phyloP scores from a whole-genome alignment of 2,329 filamentous ascomycete species.

The Xylariaceae sp. region DNA sequence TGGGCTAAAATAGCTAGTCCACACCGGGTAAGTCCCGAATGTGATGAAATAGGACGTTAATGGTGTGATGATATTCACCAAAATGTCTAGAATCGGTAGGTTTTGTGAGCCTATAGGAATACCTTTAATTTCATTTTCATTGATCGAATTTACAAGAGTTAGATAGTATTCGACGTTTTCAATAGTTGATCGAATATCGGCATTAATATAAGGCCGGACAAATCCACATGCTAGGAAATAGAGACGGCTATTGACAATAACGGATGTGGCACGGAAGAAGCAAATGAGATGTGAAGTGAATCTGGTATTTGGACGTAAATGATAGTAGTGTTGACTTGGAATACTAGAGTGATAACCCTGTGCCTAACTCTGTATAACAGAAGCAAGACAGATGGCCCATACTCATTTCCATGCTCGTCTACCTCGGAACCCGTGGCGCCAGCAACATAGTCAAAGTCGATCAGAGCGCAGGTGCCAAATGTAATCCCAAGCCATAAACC shows the following conservation, averaged over 20 bases:
- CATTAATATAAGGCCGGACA: too few species aligned
- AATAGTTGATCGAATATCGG: too few species aligned
- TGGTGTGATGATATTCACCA: neutral
- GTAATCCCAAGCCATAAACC: conserved; percentile 28
- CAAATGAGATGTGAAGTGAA: conserved; percentile 13
- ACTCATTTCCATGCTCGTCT: conserved; percentile 22
- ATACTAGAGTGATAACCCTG: conserved; percentile 29
- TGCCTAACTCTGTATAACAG: conserved; percentile 23
- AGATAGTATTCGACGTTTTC: too few species aligned
- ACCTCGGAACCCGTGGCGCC: conserved; percentile 4
- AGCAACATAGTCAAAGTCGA: conserved; percentile 10
- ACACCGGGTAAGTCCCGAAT: neutral
- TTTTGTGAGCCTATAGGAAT: neutral
- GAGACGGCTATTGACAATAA: neutral
- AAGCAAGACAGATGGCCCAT: neutral
- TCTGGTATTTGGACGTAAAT: conserved; percentile 21
- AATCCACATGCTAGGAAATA: too few species aligned
- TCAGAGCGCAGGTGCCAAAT: conserved; percentile 18
- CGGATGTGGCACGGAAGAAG: neutral
- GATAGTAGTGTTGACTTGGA: conserved; percentile 33
- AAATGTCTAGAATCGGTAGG: neutral
- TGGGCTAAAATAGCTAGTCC: too few species aligned
- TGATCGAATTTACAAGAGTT: too few species aligned
- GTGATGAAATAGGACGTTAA: neutral
- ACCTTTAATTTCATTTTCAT: neutral